Base-by-base conservation (phyloP, 371 early-diverging fungal species). In the Phascolomyces articulosus region DNA sequence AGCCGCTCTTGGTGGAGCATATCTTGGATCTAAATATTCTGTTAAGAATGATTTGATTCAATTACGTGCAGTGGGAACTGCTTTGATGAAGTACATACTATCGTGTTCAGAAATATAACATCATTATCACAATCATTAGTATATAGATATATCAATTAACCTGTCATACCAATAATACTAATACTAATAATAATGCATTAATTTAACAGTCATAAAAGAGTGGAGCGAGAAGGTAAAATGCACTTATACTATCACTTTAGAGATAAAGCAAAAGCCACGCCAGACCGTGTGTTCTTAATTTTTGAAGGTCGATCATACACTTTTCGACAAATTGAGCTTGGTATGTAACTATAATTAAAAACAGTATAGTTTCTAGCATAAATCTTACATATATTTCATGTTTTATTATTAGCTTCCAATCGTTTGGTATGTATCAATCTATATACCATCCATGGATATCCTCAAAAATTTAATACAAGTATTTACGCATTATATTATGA, bases 301-400 rank as follows among this genome's bases (percentile, higher is more conserved):
- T 74, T 71, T 64, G 71, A 74, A 57, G 71, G 62, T n/a, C 65
- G 72, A 31, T 21, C 31, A 2, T 74, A 74, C 28, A 69, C 75
- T 0, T 74, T 58, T 47, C 63, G 71, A 34, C 51, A 68, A 23
- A 23, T 74, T 20, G 71, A 74, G 44, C 51, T 41, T 40, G 65
- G 75, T 74, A 74, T 60, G 48, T 47, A 28, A 40, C 0, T 16
- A 13, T 31, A 34, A 6, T 16, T 23, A 10, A n/a, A 13, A 15
- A 38, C 1, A 34, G 34, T 9, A 34, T 34, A 34, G 3, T 3
- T 31, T 6, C 11, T 9, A 34, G 11, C 6, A 34, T 34, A 34
- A 34, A 34, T 9, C 34, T 55, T 16, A 65, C 31, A n/a, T n/a
- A n/a, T n/a, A n/a, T n/a, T n/a, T n/a, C 18, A n/a, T 44, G 16